Evolutionary conservation across 2,329 filamentous ascomycete genomes (phyloP).

Genomic region (Apiospora kogelbergensis): DNA sequence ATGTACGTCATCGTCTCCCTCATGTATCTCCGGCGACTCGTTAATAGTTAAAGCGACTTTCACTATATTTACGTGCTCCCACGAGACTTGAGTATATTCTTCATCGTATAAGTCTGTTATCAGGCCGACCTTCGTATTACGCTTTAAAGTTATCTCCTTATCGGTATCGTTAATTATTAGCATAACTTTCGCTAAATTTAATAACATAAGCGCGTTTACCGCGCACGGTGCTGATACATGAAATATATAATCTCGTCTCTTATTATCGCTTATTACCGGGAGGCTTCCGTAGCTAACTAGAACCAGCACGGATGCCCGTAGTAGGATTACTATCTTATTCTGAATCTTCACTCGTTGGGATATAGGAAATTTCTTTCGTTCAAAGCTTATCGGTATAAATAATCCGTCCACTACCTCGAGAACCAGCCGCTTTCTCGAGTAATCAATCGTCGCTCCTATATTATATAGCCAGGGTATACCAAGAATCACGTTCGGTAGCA

Average conservation of each 20-base stretch:
- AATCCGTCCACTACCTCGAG: neutral
- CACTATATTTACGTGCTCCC: no score
- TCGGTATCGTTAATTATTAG: neutral
- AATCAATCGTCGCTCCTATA: no score
- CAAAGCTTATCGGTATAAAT: neutral
- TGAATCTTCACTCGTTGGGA: neutral
- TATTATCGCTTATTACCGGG: neutral
- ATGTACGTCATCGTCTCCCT: neutral
- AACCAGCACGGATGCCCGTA: neutral
- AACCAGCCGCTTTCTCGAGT: neutral
- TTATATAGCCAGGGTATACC: no score
- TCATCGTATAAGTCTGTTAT: no score
- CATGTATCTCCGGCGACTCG: neutral
- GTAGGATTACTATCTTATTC: no score
- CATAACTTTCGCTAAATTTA: neutral
- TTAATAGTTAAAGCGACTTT: neutral
- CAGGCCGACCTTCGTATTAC: neutral
- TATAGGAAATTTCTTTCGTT: neutral
- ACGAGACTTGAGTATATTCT: neutral
- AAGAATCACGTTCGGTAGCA: no score
- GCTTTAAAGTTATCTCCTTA: neutral
- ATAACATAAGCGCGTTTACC: neutral
- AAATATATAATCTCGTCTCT: neutral
- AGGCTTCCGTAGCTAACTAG: neutral
- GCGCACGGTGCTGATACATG: neutral